Conservation (phyloP, 352 stramenopile species). For the Pilasporangium apinafurcum region DNA sequence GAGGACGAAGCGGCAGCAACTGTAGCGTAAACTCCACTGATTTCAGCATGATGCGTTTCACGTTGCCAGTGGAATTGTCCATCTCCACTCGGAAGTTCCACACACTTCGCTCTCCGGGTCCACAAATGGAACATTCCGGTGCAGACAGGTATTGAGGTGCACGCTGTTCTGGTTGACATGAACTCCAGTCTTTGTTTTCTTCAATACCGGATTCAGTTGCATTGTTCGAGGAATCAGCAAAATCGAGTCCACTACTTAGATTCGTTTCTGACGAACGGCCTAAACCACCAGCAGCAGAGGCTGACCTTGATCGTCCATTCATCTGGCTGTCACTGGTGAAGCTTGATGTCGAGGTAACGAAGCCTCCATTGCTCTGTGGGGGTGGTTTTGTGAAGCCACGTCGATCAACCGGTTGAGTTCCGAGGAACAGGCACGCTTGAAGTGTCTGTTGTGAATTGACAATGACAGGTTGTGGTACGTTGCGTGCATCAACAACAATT, state of each 20-base stretch:
- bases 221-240: constrained; percentile 56
- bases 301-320: constrained; percentile 53
- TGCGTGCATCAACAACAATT: constrained; percentile 83
- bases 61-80: constrained; percentile 44
- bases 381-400: constrained; percentile 82
- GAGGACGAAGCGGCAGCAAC: constrained; percentile 68
- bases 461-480: constrained; percentile 80
- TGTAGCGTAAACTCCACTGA: constrained; percentile 87
- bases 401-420: constrained; percentile 79
- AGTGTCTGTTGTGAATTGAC: constrained; percentile 86
- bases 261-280: constrained; percentile 71
- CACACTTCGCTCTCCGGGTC: constrained; percentile 71
- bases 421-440: constrained; percentile 81
- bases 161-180: constrained; percentile 78
- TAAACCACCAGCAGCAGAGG: constrained; percentile 37
- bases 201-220: constrained; percentile 58
- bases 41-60: constrained; percentile 82
- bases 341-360: constrained; percentile 50
- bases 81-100: constrained; percentile 89
- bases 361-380: constrained; percentile 82
- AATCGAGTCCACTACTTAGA: constrained; percentile 30
- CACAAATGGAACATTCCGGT: constrained; percentile 73
- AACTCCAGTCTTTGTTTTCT: constrained; percentile 88
- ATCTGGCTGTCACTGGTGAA: constrained; percentile 51
- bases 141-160: constrained; percentile 54